These are phyloP conservation scores for Blastobotrys illinoisensis DNA, from an alignment of 1,139 yeast species.

Conservation along the genomic window DNA sequence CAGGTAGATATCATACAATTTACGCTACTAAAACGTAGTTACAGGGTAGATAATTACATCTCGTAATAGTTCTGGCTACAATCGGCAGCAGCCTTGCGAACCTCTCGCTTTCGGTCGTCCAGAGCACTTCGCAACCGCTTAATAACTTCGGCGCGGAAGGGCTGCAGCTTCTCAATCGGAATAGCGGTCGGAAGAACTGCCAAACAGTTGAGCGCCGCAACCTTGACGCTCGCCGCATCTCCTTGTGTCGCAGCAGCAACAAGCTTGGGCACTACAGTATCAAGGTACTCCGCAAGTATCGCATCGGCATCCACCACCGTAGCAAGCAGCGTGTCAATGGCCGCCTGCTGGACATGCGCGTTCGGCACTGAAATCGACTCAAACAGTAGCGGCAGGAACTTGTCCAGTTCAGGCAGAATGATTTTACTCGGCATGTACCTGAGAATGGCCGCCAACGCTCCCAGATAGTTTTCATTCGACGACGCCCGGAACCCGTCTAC, in stretches of 20 bases:
- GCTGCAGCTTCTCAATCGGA: slow-evolving; percentile 41
- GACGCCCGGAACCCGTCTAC: slow-evolving; percentile 25
- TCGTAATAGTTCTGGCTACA: slow-evolving; percentile 74
- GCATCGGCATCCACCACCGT: slow-evolving; percentile 51
- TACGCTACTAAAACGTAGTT: too few species aligned
- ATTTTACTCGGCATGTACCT: slow-evolving; percentile 59
- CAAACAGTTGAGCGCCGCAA: slow-evolving; percentile 53
- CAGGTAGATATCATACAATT: not conserved
- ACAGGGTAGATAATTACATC: slow-evolving; percentile 25
- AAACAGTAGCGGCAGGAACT: slow-evolving; percentile 64
- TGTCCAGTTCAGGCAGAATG: slow-evolving; percentile 54
- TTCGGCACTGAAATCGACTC: slow-evolving; percentile 54
- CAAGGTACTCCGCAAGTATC: slow-evolving; percentile 48
- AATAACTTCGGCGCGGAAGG: slow-evolving; percentile 49
- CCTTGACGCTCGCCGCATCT: slow-evolving; percentile 40
- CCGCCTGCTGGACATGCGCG: slow-evolving; percentile 50
- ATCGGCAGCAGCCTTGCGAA: slow-evolving; percentile 70
- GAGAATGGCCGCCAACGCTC: slow-evolving; percentile 62
- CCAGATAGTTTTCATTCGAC: slow-evolving; percentile 40
- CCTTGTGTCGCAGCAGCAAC: slow-evolving; percentile 34
- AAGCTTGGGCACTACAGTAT: slow-evolving; percentile 52
- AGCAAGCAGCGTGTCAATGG: slow-evolving; percentile 42
- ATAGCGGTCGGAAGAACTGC: slow-evolving; percentile 41
- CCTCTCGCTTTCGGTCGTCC: slow-evolving; percentile 69
- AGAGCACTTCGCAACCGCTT: slow-evolving; percentile 46